Percentiles rank a stretch among this genome's conserved stretches.
These are phyloP conservation scores for Aspergillus tubingensis DNA, from an alignment of 2,329 filamentous ascomycete species.

Conservation along the genomic window DNA sequence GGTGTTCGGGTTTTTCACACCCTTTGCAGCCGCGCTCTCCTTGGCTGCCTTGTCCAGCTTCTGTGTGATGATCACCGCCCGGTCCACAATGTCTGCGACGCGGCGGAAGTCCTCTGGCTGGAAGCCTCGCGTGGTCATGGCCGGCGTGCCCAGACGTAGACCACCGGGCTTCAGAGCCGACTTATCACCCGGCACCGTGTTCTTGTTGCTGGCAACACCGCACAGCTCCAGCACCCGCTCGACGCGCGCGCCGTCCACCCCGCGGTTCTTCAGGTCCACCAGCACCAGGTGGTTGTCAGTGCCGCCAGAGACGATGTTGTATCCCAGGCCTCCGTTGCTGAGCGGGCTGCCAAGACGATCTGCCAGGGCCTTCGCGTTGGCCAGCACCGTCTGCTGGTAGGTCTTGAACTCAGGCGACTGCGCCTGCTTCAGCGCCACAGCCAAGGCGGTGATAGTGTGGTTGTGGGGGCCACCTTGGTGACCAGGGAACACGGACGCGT, in stretches of 20 bases:
- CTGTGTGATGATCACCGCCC: conserved; percentile 75
- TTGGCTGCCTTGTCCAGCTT: conserved; percentile 67
- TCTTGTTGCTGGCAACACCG: conserved; percentile 98
- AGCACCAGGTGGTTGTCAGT: conserved; percentile 98
- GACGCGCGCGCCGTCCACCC: conserved; percentile 86
- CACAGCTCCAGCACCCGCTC: conserved; percentile 89
- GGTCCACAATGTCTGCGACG: conserved; percentile 82
- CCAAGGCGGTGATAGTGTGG: conserved; percentile 97
- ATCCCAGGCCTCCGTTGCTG: conserved; percentile 68
- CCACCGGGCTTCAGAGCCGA: conserved; percentile 92
- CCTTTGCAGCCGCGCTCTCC: conserved; percentile 75
- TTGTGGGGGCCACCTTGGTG: conserved; percentile 99
- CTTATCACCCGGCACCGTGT: conserved; percentile 93
- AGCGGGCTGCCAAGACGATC: conserved; percentile 71
- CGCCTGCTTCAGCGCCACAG: conserved; percentile 93
- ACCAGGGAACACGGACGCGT: conserved; percentile 98
- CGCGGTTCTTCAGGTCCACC: conserved; percentile 83
- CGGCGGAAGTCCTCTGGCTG: conserved; percentile 82
- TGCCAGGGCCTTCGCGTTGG: conserved; percentile 91
- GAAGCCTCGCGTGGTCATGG: conserved; percentile 98
- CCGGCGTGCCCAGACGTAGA: conserved; percentile 89
- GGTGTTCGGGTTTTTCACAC: conserved; percentile 96
- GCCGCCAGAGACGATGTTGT: conserved; percentile 92
- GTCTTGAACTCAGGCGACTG: conserved; percentile 85
- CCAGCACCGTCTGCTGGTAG: conserved; percentile 89